Evolutionary conservation across 2,329 filamentous ascomycete genomes (phyloP).

Genomic region (Cadophora luteo-olivacea): DNA sequence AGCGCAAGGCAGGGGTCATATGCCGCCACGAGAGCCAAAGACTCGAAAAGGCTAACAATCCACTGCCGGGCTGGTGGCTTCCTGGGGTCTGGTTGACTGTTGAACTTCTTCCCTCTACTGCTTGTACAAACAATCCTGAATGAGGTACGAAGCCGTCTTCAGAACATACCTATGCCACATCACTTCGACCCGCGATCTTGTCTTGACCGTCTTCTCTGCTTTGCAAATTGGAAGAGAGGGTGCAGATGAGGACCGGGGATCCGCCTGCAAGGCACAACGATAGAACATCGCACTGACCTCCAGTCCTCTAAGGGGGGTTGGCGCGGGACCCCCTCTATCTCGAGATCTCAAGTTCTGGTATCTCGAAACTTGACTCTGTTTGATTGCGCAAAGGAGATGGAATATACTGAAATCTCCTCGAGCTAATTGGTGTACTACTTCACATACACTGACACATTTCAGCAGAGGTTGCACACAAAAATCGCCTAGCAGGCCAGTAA

Average conservation of each 20-base stretch:
- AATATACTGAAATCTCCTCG: no score
- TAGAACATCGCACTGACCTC: background rate
- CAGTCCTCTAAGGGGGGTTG: background rate
- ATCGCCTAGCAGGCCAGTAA: background rate
- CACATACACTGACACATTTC: background rate
- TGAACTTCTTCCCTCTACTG: background rate
- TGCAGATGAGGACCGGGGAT: background rate
- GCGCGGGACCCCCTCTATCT: background rate
- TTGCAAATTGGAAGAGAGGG: background rate
- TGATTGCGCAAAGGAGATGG: background rate
- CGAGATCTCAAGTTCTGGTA: background rate
- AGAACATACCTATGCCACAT: background rate
- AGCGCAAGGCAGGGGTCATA: slow-evolving; percentile 12
- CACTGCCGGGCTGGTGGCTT: slow-evolving; percentile 11
- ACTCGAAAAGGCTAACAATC: slow-evolving; percentile 8
- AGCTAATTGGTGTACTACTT: no score
- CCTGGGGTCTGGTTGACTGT: background rate
- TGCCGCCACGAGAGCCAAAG: slow-evolving; percentile 10
- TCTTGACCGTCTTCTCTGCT: background rate
- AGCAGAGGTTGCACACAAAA: background rate
- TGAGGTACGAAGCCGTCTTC: background rate
- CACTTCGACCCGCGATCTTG: background rate
- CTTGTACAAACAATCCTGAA: background rate
- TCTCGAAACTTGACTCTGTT: background rate
- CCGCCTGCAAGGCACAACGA: background rate